Conservation (phyloP, 805 yeast genomes). For the Pichia occidentalis region DNA sequence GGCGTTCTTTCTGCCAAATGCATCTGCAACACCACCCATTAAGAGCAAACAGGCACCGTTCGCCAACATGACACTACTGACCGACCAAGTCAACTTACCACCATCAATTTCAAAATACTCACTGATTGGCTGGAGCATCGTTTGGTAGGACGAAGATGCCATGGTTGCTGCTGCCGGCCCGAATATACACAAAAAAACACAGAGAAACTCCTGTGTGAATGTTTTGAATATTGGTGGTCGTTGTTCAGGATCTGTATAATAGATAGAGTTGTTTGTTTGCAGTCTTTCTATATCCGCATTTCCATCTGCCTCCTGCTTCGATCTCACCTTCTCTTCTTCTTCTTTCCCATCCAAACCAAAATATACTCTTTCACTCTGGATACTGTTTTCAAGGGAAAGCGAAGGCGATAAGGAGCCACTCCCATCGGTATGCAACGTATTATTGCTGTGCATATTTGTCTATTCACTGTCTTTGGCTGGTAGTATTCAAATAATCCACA, state of each 20-base stretch:
- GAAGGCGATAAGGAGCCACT: too few species aligned
- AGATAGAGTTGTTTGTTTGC: conserved; percentile 2
- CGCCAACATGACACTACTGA: conserved; percentile 35
- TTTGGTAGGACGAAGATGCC: conserved; percentile 31
- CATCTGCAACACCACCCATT: conserved; percentile 43
- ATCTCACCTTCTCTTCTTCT: conserved; percentile 1
- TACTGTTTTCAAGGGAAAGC: too few species aligned
- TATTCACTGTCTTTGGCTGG: too few species aligned
- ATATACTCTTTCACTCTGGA: too few species aligned
- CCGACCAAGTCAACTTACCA: conserved; percentile 39
- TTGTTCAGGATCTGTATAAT: conserved; percentile 23
- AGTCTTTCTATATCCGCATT: conserved; percentile 6
- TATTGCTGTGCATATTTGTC: too few species aligned
- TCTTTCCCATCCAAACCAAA: too few species aligned
- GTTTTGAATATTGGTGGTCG: conserved; percentile 34
- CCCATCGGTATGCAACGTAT: too few species aligned
- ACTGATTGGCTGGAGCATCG: conserved; percentile 32
- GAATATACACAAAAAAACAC: conserved; percentile 30
- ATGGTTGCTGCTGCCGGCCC: conserved; percentile 38
- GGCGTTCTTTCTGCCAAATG: conserved; percentile 38
- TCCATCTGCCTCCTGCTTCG: conserved; percentile 1
- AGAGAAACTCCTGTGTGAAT: conserved; percentile 29
- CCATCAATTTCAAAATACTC: conserved; percentile 33
- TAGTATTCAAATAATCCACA: too few species aligned
- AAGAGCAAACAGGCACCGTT: conserved; percentile 38